Evolutionary conservation across 2,329 filamentous ascomycete species (phyloP), one percentile per base, ranked within the genome.

Genomic region (Zasmidium angulare): DNA sequence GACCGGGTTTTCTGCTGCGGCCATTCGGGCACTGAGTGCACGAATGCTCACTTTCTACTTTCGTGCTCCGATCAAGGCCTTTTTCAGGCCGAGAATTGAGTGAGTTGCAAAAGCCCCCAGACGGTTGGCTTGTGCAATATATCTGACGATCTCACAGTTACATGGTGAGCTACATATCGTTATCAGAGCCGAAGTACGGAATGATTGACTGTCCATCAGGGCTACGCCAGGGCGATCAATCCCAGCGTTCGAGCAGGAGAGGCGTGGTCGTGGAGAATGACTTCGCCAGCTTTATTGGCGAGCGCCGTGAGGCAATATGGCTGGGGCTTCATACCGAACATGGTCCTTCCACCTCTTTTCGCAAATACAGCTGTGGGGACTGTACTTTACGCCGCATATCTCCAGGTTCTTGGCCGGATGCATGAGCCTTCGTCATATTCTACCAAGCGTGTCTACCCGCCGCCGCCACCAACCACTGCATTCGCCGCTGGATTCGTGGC

Each of bases 11-110:
- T 92, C 90, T 21, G 92, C 92, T 3, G 92, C 92, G 21, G 86
- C 90, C 46, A 89, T 92, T 63, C 89, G 93, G 50, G 93, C 92
- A 24, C 75, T 96, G 63, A 93, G 89, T 68, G 89, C 91, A 7
- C 89, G 96, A 72, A 81, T 91, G 68, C 84, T 96, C 56, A 88
- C 91, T 22, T 96, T 96, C 69, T 97, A 96, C 77, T 97, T 96
- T 72, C 84, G 92, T 58, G 91, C 91, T 0, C 93, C 93, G 0
- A 89, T 92, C 55, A 96, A 96, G 76, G 90, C 92, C 17, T 97
- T 97, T 73, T 96, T 97, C 77, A 86, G 91, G 62, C 93, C 90
- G 1, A 82, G 93, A 59, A 91, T 97, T 64, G 93, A 97, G 79
- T 96, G 92, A 72, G 82, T 81, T n/a, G n/a, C n/a, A n/a, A n/a